Base-by-base conservation (phyloP, 306 rosid species). In the Medicago lupulina region DNA sequence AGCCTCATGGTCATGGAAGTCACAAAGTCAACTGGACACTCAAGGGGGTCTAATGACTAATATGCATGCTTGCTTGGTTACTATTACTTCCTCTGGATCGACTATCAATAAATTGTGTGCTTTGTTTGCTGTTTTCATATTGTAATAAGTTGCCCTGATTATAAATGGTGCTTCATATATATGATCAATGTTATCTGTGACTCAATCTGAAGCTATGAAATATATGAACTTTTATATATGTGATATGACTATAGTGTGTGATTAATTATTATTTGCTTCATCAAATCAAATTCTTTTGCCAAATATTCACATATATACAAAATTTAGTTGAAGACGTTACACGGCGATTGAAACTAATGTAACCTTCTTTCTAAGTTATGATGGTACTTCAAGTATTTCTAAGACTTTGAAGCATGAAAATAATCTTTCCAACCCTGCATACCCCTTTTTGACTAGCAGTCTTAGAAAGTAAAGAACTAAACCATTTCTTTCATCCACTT, bases 21-120 rank as follows among this genome's bases (percentile, higher is more conserved):
- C 53, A 74, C 70, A 72, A 70, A 49, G 54, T 9, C 31, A 57
- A 64, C 17, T 83, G 87, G 84, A 44, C 39, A 10, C 18, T 80
- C 36, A 78, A 82, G 19, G 88, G 86, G 19, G 71, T 71, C 63
- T 85, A 55, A 81, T 39, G 71, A 67, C 63, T 85, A 55, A 81
- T 39, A 17, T 34, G 7, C 7, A 34, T 63, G 41, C 44, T 8
- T 46, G 16, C 16, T 46, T 46, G 51, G 17, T 28, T 28, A 13
- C 36, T 28, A 0, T 17, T 39, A 17, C 1, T 5, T 0, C 9
- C 40, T 59, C 9, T 21, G 8, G 40, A 62, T 53, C 7, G 6
- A 3, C 8, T 23, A 80, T 6, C 47, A 16, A 49, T 67, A 67
- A 74, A 47, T 38, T 25, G 76, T 67, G 72, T 67, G 80, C 60